Evolutionary conservation across 2,329 filamentous ascomycete species (phyloP), one percentile per base, ranked within the genome.

Genomic region (Colletotrichum tanaceti): DNA sequence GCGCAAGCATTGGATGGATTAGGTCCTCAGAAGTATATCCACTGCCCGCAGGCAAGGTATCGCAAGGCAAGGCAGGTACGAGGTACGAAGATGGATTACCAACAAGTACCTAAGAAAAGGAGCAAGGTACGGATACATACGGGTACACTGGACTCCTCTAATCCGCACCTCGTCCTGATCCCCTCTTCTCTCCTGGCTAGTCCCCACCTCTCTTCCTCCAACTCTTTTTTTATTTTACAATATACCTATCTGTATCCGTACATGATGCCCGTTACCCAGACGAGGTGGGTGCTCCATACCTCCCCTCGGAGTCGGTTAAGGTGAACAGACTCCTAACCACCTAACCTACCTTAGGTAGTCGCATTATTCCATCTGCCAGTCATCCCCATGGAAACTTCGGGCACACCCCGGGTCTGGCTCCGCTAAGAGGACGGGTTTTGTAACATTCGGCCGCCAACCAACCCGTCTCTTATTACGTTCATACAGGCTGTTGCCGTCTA

Each of bases 1-100:
- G 63, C 32, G 49, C 61, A 63, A 59, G 50, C 57, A 59, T 46
- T 59, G 57, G 57, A 49, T 46, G 57, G 57, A 39, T 49, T 39
- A 39, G 28, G 44, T 35, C 38, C 50, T n/a, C n/a, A 38, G 50
- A 28, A 28, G 28, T n/a, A n/a, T 28, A 28, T 28, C 28, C 28
- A 6, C 28, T 53, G 38, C n/a, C 50, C 32, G 32, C 38, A 55
- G 53, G 32, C 35, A 18, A 53, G 52, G 52, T 20, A 14, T 22
- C 11, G 53, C 20, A 24, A 41, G 35, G 53, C 20, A 55, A 55
- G 52, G 35, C 9, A 55, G 20, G 52, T 7, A 18, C n/a, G n/a
- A 53, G 50, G 50, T 47, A 49, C 46, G 44, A 28, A 24, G 24
- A 24, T 49, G 28, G 28, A 59, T 49, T 28, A 18, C 28, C 32